phyloP scores from a whole-genome alignment of 2,329 filamentous ascomycete genomes.

The Nannizzia gypsea region DNA sequence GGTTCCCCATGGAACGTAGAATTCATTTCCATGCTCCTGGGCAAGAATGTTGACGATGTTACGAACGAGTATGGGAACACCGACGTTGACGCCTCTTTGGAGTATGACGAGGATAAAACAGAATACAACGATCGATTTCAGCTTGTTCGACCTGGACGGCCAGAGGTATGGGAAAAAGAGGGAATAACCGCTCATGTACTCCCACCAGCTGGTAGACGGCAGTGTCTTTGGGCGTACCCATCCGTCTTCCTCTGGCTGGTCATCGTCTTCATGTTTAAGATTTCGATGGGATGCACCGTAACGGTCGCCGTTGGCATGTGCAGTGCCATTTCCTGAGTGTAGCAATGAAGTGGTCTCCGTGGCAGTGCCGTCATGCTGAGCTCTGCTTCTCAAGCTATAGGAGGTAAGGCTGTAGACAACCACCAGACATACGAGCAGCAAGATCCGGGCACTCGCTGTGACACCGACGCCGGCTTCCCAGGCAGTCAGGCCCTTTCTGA shows the following conservation, averaged over 20 bases:
- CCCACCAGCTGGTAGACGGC: slow-evolving; percentile 86
- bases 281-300: slow-evolving; percentile 42
- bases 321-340: slow-evolving; percentile 24
- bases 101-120: slow-evolving; percentile 71
- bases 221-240: slow-evolving; percentile 84
- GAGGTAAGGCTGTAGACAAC: slow-evolving; percentile 46
- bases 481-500: slow-evolving; percentile 30
- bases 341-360: slow-evolving; percentile 35
- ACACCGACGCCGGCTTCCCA: slow-evolving; percentile 34
- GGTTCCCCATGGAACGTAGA: slow-evolving; percentile 56
- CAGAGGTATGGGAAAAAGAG: slow-evolving; percentile 95
- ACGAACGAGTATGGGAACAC: slow-evolving; percentile 73
- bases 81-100: slow-evolving; percentile 73
- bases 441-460: slow-evolving; percentile 56
- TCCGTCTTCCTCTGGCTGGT: slow-evolving; percentile 41
- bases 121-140: slow-evolving; percentile 67
- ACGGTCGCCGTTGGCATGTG: slow-evolving; percentile 36
- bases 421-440: slow-evolving; percentile 51
- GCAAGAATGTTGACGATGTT: slow-evolving; percentile 64
- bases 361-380: slow-evolving; percentile 24
- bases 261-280: slow-evolving; percentile 45
- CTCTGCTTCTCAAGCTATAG: slow-evolving; percentile 36
- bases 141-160: slow-evolving; percentile 65
- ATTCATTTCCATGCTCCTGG: slow-evolving; percentile 40
- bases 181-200: slow-evolving; percentile 84